Evolutionary conservation across 345 rosid species (phyloP).

Genomic region (Salix arbutifolia): DNA sequence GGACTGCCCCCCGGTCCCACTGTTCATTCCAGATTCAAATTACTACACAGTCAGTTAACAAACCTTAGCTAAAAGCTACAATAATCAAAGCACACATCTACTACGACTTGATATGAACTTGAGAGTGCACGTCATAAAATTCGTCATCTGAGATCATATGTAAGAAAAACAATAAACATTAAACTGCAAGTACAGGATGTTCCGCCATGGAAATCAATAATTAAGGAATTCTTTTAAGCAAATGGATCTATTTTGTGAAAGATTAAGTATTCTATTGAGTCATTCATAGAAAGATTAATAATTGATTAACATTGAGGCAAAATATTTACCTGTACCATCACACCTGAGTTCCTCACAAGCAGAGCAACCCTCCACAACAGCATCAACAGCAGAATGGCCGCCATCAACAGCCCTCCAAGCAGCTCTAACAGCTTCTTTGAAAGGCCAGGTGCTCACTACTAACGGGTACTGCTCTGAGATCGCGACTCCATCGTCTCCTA

Average conservation of each 20-base stretch:
- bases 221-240: not conserved
- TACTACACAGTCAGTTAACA: not conserved
- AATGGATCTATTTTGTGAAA: not conserved
- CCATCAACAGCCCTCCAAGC: conserved; percentile 69
- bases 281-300: not conserved
- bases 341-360: conserved; percentile 83
- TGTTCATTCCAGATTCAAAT: conserved; percentile 29
- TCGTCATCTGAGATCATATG: not conserved
- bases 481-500: conserved; percentile 28
- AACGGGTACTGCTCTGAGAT: conserved; percentile 47
- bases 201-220: not conserved
- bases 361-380: conserved; percentile 94
- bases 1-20: conserved; percentile 99
- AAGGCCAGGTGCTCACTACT: conserved; percentile 92
- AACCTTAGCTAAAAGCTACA: conserved; percentile 6
- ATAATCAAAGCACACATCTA: not conserved
- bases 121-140: not conserved
- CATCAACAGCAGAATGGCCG: conserved; percentile 68
- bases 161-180: not conserved
- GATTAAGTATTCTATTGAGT: not conserved
- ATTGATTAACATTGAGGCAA: not conserved
- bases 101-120: not conserved
- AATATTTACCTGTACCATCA: conserved; percentile 75
- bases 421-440: conserved; percentile 76
- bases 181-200: not conserved